Base-by-base conservation (phyloP, 805 yeast species). In the Ogataea sp. region DNA sequence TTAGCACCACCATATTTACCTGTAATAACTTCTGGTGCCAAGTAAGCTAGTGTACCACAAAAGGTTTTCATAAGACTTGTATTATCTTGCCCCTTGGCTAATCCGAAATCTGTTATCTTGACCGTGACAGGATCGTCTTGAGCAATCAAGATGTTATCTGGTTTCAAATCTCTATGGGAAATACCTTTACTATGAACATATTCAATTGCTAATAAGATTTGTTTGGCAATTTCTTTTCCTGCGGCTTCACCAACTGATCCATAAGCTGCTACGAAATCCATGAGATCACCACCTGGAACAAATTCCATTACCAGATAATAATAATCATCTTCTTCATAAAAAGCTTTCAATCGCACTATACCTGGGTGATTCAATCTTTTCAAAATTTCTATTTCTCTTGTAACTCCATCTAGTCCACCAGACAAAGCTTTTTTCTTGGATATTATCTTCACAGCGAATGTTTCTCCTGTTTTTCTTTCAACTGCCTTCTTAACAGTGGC, bases 31-130 rank as follows among this genome's bases (percentile, higher is more conserved):
- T 93, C 99, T 0, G 99, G 99, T 0, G 99, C 98, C 37, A 93
- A 83, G 53, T 93, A 93, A 2, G 97, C 97, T 46, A 93, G 60
- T 0, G 99, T 93, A 1, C 99, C 99, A 63, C 99, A 93, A 52
- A 93, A 93, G 0, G 99, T 90, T 57, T 87, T 89, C 83, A 93
- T 81, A 45, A 83, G 78, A 2, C 95, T 78, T 9, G 88, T 83
- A 39, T 78, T 79, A 42, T 83, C 93, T 45, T 88, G 79, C 21
- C 87, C 79, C 60, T 93, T 93, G 0, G 98, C 98, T 34, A 93
- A 67, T 0, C 99, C 99, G 63, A 93, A 93, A 62, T 93, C 99
- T 3, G 97, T 85, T 30, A 93, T 84, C 55, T 93, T 93, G n/a
- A 93, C 81, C 15, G 78, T 58, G 4, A 89, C 93, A 1, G 97